Conservation (phyloP, 164 flowering plant species). For the Litsea cubeba region DNA sequence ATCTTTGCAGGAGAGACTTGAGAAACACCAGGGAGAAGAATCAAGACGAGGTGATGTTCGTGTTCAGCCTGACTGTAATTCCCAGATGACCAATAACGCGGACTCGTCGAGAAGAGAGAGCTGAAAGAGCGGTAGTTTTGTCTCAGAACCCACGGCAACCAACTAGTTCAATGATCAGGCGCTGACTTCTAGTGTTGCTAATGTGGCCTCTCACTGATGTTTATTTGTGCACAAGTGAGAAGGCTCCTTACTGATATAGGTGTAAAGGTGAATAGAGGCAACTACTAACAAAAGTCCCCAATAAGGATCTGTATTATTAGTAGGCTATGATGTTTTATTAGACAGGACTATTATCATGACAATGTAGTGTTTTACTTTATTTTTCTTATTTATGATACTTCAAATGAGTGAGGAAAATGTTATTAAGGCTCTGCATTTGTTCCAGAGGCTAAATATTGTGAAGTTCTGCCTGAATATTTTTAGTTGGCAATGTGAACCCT, state of each 20-base stretch:
- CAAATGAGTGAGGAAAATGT: too few relatives aligned
- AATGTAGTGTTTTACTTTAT: too few relatives aligned
- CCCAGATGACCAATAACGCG: constrained; percentile 10
- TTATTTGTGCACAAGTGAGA: constrained; percentile 6
- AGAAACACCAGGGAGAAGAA: constrained; percentile 17
- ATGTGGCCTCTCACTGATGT: constrained; percentile 9
- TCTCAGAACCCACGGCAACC: not conserved
- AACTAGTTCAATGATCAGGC: constrained; percentile 9
- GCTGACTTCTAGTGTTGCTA: constrained; percentile 15
- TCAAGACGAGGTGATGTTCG: constrained; percentile 4
- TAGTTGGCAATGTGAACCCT: too few relatives aligned
- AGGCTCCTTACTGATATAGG: constrained; percentile 6
- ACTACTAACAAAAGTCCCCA: constrained; percentile 7
- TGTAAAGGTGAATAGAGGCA: constrained; percentile 1
- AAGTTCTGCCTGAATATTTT: too few relatives aligned
- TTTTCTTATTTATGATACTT: too few relatives aligned
- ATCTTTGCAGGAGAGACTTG: constrained; percentile 24
- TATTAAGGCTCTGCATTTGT: too few relatives aligned
- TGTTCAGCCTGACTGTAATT: constrained; percentile 17
- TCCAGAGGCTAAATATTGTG: too few relatives aligned
- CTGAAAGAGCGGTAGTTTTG: not conserved
- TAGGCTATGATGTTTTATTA: not conserved
- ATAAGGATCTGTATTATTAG: constrained; percentile 1
- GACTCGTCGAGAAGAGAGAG: not conserved
- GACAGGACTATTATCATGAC: too few relatives aligned